Base-by-base conservation (phyloP, 2,329 filamentous ascomycete species). In the Penicillium sp. region DNA sequence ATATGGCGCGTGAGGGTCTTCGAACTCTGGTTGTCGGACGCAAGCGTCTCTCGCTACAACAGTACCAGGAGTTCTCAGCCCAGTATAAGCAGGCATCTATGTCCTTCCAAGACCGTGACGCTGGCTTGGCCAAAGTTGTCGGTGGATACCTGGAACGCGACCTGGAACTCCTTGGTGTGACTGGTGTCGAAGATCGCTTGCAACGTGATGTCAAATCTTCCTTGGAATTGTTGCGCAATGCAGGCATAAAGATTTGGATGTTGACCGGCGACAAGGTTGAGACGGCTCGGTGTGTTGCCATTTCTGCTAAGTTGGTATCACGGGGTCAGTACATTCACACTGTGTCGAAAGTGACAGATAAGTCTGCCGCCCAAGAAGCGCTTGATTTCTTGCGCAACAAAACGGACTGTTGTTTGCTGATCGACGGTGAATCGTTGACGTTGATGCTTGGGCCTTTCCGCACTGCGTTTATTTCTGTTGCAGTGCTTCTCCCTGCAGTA, bases 181-280 rank as follows among this genome's bases (percentile, higher is more conserved):
- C 95, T 1, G 95, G 95, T 62, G 95, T 99, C 0, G 96, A 99
- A 75, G 95, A 99, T 76, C 96, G 96, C 72, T 84, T 99, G 13
- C 95, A 99, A 73, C 88, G 88, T 62, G 92, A 98, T 69, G 95
- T 99, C 69, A 99, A 98, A 74, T 90, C 93, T 1, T 96, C 92
- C 0, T 82, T 99, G 6, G 96, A 99, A 75, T 85, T 99, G 5
- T 84, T 99, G 52, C 91, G 95, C 64, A 99, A 99, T 68, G 95
- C 95, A 0, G 95, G 95, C 26, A 95, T 99, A 77, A 98, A 98
- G 75, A 98, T 99, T 50, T 99, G 95, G 95, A 99, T 99, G 95
- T 81, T 99, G 72, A 99, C 95, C 0, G 95, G 95, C 47, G 95
- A 99, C 81, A 99, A 99, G 77, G 91, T 99, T 3, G 95, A 99